These are phyloP conservation scores for Murraya paniculata DNA, from an alignment of 345 rosid genomes.

Conservation along the genomic window DNA sequence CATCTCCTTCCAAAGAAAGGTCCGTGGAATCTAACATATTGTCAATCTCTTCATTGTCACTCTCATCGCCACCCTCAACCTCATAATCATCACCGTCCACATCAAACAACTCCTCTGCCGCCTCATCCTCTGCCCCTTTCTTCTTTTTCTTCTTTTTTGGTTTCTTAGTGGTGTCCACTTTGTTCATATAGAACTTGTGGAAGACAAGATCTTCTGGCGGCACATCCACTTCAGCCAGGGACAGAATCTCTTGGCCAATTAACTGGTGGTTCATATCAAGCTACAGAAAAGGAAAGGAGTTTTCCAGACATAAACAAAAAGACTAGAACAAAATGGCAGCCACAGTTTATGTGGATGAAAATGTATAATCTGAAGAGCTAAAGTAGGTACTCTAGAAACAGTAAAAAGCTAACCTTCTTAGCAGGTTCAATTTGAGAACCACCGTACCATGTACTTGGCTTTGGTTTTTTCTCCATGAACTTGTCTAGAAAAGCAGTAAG, in stretches of 20 bases:
- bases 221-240: slow-evolving; percentile 81
- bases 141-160: slow-evolving; percentile 87
- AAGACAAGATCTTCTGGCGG: slow-evolving; percentile 92
- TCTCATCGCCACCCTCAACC: slow-evolving; percentile 71
- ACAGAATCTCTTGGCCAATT: slow-evolving; percentile 78
- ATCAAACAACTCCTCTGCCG: slow-evolving; percentile 66
- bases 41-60: slow-evolving; percentile 88
- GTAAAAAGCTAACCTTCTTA: slow-evolving; percentile 59
- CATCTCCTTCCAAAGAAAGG: slow-evolving; percentile 50
- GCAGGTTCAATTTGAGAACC: slow-evolving; percentile 97
- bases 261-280: slow-evolving; percentile 77
- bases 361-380: neutral
- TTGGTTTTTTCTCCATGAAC: slow-evolving; percentile 98
- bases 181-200: slow-evolving; percentile 89
- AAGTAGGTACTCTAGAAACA: neutral
- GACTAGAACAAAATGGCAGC: neutral
- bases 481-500: slow-evolving; percentile 86
- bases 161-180: slow-evolving; percentile 59
- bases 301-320: neutral
- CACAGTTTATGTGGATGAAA: no score
- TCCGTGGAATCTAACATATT: slow-evolving; percentile 66
- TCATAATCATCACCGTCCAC: slow-evolving; percentile 46
- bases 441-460: slow-evolving; percentile 86
- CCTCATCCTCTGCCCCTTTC: slow-evolving; percentile 66
- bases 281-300: slow-evolving; percentile 31